Percentiles rank a stretch among this genome's conserved stretches.
Conservation (phyloP, 495 filamentous ascomycete genomes). For the Aspergillus coremiiformis region DNA sequence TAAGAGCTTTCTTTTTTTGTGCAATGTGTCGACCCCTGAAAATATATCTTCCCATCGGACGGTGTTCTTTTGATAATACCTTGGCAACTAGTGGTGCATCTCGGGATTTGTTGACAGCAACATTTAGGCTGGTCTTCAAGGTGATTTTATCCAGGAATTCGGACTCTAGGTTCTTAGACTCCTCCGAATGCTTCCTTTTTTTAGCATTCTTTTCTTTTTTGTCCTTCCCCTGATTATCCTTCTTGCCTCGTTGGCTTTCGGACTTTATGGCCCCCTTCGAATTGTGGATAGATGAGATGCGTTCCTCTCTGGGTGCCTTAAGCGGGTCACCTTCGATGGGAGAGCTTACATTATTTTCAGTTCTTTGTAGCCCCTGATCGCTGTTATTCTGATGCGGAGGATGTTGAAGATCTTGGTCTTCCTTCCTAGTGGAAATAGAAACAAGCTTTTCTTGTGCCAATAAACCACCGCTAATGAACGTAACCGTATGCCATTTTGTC, state of each 20-base stretch:
- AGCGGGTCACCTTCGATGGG: neutral
- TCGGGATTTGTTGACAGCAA: constrained; percentile 17
- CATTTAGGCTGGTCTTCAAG: constrained; percentile 9
- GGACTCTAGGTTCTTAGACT: constrained; percentile 18
- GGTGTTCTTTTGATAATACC: constrained; percentile 34
- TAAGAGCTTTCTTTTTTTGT: constrained; percentile 66
- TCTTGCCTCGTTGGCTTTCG: constrained; percentile 3
- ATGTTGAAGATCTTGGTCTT: constrained; percentile 7
- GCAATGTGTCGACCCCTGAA: constrained; percentile 66
- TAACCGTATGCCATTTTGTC: constrained; percentile 62
- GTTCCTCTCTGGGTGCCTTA: neutral
- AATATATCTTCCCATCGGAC: constrained; percentile 49
- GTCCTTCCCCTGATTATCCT: constrained; percentile 15
- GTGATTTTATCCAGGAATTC: constrained; percentile 7
- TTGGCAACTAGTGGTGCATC: constrained; percentile 15
- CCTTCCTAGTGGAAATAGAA: constrained; percentile 18
- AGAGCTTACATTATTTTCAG: constrained; percentile 5
- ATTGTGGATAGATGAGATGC: neutral
- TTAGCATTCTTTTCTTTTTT: constrained; percentile 35
- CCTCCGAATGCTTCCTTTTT: constrained; percentile 43
- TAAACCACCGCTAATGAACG: constrained; percentile 75
- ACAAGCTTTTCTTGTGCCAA: constrained; percentile 60
- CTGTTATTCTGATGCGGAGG: neutral
- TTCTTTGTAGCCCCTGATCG: neutral
- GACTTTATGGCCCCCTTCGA: constrained; percentile 19